Evolutionary conservation across 1,139 yeast genomes (phyloP).

Genomic region (Sugiyamaella japonica): DNA sequence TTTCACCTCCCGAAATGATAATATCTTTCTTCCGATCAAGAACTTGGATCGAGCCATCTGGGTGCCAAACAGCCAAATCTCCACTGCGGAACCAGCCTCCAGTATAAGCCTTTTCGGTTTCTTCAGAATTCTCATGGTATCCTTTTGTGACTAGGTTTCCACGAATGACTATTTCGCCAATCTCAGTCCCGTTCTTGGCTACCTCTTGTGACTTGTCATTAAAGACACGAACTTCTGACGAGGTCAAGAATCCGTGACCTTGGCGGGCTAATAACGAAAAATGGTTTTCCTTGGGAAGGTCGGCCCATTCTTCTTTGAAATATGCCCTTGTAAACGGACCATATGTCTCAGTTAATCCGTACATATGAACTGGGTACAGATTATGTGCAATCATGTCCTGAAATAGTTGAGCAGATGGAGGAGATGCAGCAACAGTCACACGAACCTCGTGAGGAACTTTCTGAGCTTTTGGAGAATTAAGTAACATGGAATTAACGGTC

Average conservation of each 20-base stretch:
- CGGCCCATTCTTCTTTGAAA: conserved; percentile 39
- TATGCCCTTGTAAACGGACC: conserved; percentile 43
- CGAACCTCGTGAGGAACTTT: conserved; percentile 35
- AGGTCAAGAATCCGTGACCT: conserved; percentile 41
- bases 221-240: conserved; percentile 49
- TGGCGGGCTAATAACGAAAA: conserved; percentile 40
- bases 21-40: conserved; percentile 79
- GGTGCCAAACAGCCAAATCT: conserved; percentile 63
- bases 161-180: conserved; percentile 42
- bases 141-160: conserved; percentile 55
- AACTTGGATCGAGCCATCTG: conserved; percentile 58
- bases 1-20: conserved; percentile 81
- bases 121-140: conserved; percentile 60
- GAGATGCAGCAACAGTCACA: conserved; percentile 45
- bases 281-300: conserved; percentile 32
- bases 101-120: conserved; percentile 54
- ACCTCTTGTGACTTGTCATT: conserved; percentile 48
- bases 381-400: conserved; percentile 40
- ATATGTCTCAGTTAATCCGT: conserved; percentile 62
- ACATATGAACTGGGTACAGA: conserved; percentile 56
- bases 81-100: conserved; percentile 78
- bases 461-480: conserved; percentile 38
- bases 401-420: conserved; percentile 42
- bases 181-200: conserved; percentile 44
- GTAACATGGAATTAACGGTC: conserved; percentile 43